phyloP scores from a whole-genome alignment of 495 filamentous ascomycete genomes.

The Saxophila tyrrhenica region DNA sequence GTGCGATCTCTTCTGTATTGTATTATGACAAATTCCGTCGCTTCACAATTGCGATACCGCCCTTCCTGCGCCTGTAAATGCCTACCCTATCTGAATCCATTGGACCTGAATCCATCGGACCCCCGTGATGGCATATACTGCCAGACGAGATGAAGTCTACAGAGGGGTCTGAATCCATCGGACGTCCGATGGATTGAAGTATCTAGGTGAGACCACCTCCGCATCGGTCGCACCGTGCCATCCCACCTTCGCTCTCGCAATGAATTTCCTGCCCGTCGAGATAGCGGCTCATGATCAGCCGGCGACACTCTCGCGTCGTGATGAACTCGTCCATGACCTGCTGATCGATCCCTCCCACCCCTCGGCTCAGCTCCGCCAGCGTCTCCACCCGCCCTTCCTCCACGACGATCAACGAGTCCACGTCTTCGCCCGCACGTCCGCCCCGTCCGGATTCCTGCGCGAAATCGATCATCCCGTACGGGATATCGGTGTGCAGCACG shows the following conservation, averaged over 20 bases:
- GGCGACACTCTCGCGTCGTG: background rate
- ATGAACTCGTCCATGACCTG: slow-evolving; percentile 1
- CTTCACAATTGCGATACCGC: too few species aligned
- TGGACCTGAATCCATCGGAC: too few species aligned
- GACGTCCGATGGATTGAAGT: too few species aligned
- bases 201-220: background rate
- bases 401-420: background rate
- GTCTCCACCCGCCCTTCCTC: background rate
- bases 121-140: too few species aligned
- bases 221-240: background rate
- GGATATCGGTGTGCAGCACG: background rate
- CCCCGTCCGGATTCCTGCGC: background rate
- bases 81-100: too few species aligned
- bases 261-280: background rate
- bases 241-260: background rate
- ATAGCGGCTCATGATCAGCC: background rate
- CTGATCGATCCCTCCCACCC: background rate
- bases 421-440: background rate
- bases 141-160: too few species aligned
- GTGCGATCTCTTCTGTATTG: too few species aligned
- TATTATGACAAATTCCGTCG: too few species aligned
- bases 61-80: too few species aligned
- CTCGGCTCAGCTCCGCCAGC: background rate
- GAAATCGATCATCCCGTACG: background rate
- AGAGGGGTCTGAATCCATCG: too few species aligned